Evolutionary conservation across 495 filamentous ascomycete genomes (phyloP).

Genomic region (Aspergillus incahuasiensis): DNA sequence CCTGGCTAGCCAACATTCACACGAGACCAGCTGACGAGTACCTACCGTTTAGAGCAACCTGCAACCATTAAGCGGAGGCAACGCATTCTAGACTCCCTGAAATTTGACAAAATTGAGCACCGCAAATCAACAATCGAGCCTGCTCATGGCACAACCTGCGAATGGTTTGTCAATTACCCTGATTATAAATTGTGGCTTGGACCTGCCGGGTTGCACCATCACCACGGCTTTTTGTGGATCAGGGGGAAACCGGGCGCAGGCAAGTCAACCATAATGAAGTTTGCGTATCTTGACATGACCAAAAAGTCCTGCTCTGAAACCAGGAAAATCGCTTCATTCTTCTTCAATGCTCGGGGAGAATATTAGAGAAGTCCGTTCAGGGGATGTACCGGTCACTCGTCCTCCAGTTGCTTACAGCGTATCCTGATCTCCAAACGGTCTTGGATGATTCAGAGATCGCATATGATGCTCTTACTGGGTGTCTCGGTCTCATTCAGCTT

Average conservation of each 20-base stretch:
- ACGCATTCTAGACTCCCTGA: slow-evolving; percentile 20
- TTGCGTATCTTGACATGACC: slow-evolving; percentile 25
- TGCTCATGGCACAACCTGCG: slow-evolving; percentile 38
- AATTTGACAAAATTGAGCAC: slow-evolving; percentile 28
- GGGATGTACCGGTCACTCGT: slow-evolving; percentile 56
- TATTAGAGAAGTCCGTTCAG: slow-evolving; percentile 44
- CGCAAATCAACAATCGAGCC: slow-evolving; percentile 22
- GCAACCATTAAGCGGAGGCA: slow-evolving; percentile 7
- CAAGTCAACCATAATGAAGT: slow-evolving; percentile 53
- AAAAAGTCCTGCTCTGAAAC: not conserved
- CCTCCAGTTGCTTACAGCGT: slow-evolving; percentile 26
- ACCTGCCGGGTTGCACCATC: slow-evolving; percentile 23
- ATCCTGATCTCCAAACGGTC: slow-evolving; percentile 23
- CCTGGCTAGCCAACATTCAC: not conserved
- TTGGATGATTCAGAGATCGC: slow-evolving; percentile 19
- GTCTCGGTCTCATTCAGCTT: slow-evolving; percentile 17
- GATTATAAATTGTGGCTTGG: slow-evolving; percentile 49
- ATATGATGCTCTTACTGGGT: not conserved
- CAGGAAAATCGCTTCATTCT: slow-evolving; percentile 38
- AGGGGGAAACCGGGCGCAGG: slow-evolving; percentile 53
- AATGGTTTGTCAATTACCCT: slow-evolving; percentile 41
- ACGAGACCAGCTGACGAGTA: not conserved
- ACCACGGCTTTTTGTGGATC: slow-evolving; percentile 54
- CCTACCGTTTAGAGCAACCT: not conserved
- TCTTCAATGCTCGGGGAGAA: slow-evolving; percentile 48